Base-by-base conservation (phyloP, 1,284 basidiomycete species). In the Ganoderma lucidum region DNA sequence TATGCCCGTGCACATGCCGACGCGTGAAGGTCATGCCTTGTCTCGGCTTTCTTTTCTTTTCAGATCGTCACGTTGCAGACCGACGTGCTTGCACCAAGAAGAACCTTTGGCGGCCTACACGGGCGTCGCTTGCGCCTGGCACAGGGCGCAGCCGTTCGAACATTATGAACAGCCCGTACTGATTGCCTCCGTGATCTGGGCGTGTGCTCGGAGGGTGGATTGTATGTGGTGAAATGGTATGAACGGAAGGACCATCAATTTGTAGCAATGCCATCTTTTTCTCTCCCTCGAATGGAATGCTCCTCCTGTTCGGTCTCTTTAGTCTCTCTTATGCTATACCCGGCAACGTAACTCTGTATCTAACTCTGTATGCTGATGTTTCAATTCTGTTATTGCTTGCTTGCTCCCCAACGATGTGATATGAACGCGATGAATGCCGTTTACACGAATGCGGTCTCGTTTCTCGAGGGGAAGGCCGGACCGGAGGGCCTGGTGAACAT, bases 1-100 rank as follows among this genome's bases (percentile, higher is more conserved):
- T 65, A 62, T 51, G 48, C n/a, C 63, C 39, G 37, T 19, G 61
- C 63, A 48, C 53, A 41, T 30, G 63, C 39, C 51, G 3, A 32
- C 42, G 9, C 23, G 9, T 17, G 48, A 17, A 32, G 41, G 68
- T 69, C 39, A 23, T 37, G 62, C 35, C 19, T 23, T 51, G 17
- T n/a, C n/a, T n/a, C n/a, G n/a, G n/a, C 45, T 14, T 56, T 14
- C 41, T 48, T 30, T 51, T 28, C 23, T 35, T 48, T 48, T 30
- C 74, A 95, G 93, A 92, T 98, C 76, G 97, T 99, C 67, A 97
- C 98, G 2, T 84, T 99, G 75, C 90, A 96, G 79, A 95, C 98
- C 82, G 94, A 99, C 77, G 96, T 99, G 28, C 86, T 98, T 71
- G 93, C 67, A 96, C 97, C 84, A 98, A 97, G 91, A 95, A 93